Evolutionary conservation across 495 filamentous ascomycete species (phyloP), one percentile per base, ranked within the genome.

Genomic region (Saxophila tyrrhenica): DNA sequence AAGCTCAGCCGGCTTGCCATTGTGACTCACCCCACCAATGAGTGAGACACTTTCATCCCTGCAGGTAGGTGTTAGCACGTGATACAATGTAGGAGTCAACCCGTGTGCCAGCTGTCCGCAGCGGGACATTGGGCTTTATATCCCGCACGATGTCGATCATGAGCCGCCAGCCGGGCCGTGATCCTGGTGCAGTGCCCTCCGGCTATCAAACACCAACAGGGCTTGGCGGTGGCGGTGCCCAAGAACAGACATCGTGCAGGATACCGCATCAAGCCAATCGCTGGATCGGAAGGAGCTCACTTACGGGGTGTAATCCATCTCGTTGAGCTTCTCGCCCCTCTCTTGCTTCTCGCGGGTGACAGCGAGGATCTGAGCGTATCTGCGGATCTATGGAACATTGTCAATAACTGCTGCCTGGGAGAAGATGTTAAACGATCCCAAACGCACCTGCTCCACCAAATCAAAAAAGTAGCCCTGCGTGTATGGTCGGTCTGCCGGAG

Each of bases 391-490:
- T 29, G 32, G 13, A 16, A 20, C 17, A 19, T 16, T 0, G 55
- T 57, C 39, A 61, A 51, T 57, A 53, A 11, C 15, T 25, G n/a
- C 9, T 15, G n/a, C 39, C 50, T 23, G 25, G 24, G 22, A 25
- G 22, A 1, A 5, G n/a, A n/a, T n/a, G n/a, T 8, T 13, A 54
- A 29, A 42, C 42, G 19, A 8, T 11, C 29, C 38, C 51, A 87
- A 84, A 61, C 58, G 48, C 32, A 61, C 58, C 79, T 95, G 88
- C 61, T 87, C 85, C 64, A 90, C 77, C 51, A 95, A 83, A 73
- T 97, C 91, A 65, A 95, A 80, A 63, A 95, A 95, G 73, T 97
- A 97, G 57, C 82, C 82, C 75, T 82, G 85, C 78, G 79, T 88
- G 73, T 95, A 97, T 32, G 87, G 88, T 53, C 82, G 80, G 66